Evolutionary conservation across 2,329 filamentous ascomycete species (phyloP).

Genomic region (Zymoseptoria tritici): DNA sequence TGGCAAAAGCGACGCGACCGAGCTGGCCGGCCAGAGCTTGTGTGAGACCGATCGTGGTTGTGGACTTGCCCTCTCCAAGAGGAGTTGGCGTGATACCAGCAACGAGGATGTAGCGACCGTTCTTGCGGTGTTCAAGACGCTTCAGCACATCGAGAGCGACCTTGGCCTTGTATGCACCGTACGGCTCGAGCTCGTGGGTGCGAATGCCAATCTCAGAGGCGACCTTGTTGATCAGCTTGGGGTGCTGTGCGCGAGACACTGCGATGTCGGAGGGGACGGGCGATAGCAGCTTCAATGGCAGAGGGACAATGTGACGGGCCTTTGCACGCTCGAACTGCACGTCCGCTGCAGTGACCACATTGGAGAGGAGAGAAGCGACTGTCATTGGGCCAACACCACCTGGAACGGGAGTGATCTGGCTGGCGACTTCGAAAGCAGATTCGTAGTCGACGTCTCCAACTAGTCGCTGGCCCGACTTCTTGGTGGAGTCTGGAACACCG

Average conservation of each 20-base stretch:
- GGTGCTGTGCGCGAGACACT: constrained; percentile 78
- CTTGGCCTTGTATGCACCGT: constrained; percentile 93
- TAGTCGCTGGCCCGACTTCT: constrained; percentile 84
- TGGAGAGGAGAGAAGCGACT: constrained; percentile 94
- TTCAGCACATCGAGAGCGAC: constrained; percentile 76
- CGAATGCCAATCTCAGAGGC: constrained; percentile 84
- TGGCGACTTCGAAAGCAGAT: constrained; percentile 74
- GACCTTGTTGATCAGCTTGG: constrained; percentile 82
- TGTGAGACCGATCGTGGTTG: constrained; percentile 89
- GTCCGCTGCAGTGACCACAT: constrained; percentile 81
- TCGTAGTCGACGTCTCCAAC: constrained; percentile 95
- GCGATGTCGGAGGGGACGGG: constrained; percentile 96
- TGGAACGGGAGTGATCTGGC: constrained; percentile 89
- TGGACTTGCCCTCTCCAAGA: constrained; percentile 95
- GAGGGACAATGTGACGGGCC: constrained; percentile 66
- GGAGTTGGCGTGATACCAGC: constrained; percentile 96
- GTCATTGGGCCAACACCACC: constrained; percentile 98
- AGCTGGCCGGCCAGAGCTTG: constrained; percentile 88
- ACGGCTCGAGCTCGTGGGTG: constrained; percentile 83
- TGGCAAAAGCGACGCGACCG: constrained; percentile 83
- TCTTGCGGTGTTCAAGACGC: constrained; percentile 74
- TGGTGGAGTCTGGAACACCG: constrained; percentile 79
- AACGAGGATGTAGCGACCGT: constrained; percentile 87
- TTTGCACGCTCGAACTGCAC: constrained; percentile 77
- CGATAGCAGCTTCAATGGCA: constrained; percentile 70